A percentile compares a stretch with the other conserved stretches of the same genome.
phyloP scores from a whole-genome alignment of 2,329 filamentous ascomycete genomes.

The Diaporthe vaccinii region DNA sequence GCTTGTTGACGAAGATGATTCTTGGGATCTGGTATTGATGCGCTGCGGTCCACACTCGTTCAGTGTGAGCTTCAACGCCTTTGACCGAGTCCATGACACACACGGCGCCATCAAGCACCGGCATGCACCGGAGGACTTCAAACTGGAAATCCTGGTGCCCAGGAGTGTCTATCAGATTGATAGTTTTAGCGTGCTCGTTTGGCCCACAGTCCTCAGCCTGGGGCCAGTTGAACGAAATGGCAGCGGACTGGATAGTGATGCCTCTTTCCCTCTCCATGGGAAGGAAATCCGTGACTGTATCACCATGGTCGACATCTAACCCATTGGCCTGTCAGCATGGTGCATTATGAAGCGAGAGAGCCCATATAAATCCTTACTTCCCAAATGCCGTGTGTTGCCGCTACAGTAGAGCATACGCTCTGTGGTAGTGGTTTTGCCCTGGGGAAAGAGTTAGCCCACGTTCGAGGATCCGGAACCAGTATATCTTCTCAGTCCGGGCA shows the following conservation, averaged over 20 bases:
- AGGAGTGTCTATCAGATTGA: slow-evolving; percentile 96
- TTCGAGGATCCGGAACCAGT: slow-evolving; percentile 77
- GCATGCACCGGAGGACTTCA: slow-evolving; percentile 89
- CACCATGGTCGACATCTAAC: slow-evolving; percentile 91
- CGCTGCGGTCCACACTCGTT: slow-evolving; percentile 95
- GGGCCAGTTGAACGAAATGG: slow-evolving; percentile 96
- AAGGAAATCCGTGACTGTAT: slow-evolving; percentile 96
- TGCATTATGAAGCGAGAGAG: too few species aligned
- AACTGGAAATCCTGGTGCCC: slow-evolving; percentile 98
- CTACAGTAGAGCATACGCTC: slow-evolving; percentile 99
- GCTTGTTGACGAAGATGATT: slow-evolving; percentile 86
- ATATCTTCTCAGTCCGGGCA: slow-evolving; percentile 86
- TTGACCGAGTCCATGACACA: slow-evolving; percentile 55
- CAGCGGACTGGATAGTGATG: slow-evolving; percentile 97
- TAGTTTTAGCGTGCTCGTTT: slow-evolving; percentile 69
- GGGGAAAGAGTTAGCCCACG: not conserved
- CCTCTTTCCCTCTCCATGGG: slow-evolving; percentile 92
- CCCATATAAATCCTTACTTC: slow-evolving; percentile 62
- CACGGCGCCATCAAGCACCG: slow-evolving; percentile 52
- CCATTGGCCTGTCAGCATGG: slow-evolving; percentile 17
- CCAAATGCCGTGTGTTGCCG: slow-evolving; percentile 87
- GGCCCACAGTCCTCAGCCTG: slow-evolving; percentile 55
- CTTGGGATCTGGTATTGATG: slow-evolving; percentile 87
- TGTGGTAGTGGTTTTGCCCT: slow-evolving; percentile 97
- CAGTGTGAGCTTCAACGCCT: slow-evolving; percentile 92